A percentile compares a stretch with the other conserved stretches of the same genome.
These are phyloP conservation scores for Saturnispora gosingensis DNA, from an alignment of 805 yeast species.

Conservation along the genomic window DNA sequence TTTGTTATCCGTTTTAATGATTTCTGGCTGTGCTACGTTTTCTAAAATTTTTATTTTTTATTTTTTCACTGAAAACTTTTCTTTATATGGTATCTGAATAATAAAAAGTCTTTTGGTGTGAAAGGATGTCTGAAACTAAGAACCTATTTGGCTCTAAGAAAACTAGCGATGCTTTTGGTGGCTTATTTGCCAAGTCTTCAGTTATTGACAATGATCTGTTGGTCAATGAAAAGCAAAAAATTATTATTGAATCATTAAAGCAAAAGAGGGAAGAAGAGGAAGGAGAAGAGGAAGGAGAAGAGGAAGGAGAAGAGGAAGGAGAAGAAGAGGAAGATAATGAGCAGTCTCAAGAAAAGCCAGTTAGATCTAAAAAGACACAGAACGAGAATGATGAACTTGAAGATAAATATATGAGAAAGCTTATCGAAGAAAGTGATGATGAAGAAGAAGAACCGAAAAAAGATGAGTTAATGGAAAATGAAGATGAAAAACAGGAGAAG, in stretches of 20 bases:
- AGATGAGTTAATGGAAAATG: conserved; percentile 9
- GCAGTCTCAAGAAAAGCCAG: conserved; percentile 19
- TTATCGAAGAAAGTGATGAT: conserved; percentile 18
- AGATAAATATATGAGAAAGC: conserved; percentile 15
- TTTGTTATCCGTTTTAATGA: not conserved
- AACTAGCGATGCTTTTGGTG: conserved; percentile 7
- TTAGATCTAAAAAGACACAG: conserved; percentile 13
- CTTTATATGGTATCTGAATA: not conserved
- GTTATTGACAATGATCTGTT: conserved; percentile 35
- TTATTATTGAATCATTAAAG: conserved; percentile 7
- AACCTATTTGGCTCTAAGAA: conserved; percentile 3
- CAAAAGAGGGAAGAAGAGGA: conserved; percentile 9
- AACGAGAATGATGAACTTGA: conserved; percentile 16
- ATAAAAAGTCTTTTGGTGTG: not conserved
- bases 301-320: conserved; percentile 16
- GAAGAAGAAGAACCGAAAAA: conserved; percentile 7
- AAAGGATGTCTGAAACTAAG: not conserved
- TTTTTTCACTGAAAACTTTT: not conserved
- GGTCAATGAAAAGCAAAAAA: conserved; percentile 22
- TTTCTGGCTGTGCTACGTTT: conserved; percentile 3
- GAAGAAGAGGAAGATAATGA: conserved; percentile 20
- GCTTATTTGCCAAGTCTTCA: conserved; percentile 31
- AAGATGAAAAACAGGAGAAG: conserved; percentile 11
- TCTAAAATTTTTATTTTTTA: not conserved
- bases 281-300: conserved; percentile 15